Evolutionary conservation across 139 green algal genomes (phyloP).

Genomic region (Edaphochlamys debaryana): DNA sequence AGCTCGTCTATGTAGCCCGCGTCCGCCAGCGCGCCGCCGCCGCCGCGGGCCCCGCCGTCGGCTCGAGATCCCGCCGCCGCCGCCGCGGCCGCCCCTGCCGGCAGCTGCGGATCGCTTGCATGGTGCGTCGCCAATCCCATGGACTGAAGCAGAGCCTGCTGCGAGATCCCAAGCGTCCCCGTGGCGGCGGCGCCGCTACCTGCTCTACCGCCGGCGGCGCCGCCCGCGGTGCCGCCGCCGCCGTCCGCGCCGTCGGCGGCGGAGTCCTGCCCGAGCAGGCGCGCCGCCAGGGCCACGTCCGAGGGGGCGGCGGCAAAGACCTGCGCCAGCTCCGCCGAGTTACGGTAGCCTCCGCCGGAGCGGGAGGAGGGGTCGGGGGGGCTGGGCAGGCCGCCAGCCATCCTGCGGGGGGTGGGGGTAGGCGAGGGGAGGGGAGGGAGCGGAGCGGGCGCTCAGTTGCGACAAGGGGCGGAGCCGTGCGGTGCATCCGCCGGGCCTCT

Average conservation of each 20-base stretch:
- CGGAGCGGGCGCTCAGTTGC: neutral
- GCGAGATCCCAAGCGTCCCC: too few relatives aligned
- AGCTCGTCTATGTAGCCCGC: neutral
- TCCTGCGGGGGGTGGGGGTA: neutral
- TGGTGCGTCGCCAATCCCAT: too few relatives aligned
- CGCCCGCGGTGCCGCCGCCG: too few relatives aligned
- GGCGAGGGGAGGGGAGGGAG: neutral
- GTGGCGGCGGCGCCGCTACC: too few relatives aligned
- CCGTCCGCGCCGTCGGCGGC: neutral
- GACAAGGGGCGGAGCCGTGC: too few relatives aligned
- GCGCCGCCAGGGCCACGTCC: too few relatives aligned
- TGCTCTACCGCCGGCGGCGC: too few relatives aligned
- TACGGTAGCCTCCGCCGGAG: neutral
- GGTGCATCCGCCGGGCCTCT: too few relatives aligned
- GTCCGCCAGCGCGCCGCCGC: neutral
- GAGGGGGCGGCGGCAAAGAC: neutral
- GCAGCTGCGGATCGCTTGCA: too few relatives aligned
- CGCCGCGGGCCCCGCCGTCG: neutral
- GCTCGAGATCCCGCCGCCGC: neutral
- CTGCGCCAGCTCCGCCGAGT: conserved; percentile 9
- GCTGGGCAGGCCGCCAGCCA: conserved; percentile 26
- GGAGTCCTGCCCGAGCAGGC: neutral
- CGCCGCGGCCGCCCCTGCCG: neutral
- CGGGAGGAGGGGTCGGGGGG: neutral
- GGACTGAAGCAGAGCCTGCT: too few relatives aligned